phyloP scores from a whole-genome alignment of 2,329 filamentous ascomycete species.

The Alternaria ventricosa region DNA sequence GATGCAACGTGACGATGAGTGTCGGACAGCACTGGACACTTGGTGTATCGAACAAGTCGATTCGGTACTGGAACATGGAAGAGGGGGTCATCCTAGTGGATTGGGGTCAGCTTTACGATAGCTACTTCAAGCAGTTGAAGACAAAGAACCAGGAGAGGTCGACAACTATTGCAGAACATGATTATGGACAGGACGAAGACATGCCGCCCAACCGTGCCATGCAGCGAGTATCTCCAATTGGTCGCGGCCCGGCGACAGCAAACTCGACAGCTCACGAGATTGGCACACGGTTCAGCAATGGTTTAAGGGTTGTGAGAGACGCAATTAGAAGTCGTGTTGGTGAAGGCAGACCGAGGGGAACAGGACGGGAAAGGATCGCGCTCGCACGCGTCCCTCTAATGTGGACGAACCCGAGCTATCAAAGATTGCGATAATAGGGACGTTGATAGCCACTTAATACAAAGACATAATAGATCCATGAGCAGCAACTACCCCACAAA shows the following conservation, averaged over 20 bases:
- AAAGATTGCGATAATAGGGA: neutral
- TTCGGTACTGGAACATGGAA: constrained; percentile 12
- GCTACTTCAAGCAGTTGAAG: constrained; percentile 7
- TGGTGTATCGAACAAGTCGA: neutral
- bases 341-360: neutral
- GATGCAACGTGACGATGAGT: constrained; percentile 7
- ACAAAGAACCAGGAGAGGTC: neutral
- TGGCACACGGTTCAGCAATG: neutral
- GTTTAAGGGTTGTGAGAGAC: neutral
- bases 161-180: neutral
- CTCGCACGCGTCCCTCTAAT: neutral
- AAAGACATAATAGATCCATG: neutral
- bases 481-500: neutral
- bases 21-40: constrained; percentile 14
- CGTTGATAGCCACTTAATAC: neutral
- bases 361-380: neutral
- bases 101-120: constrained; percentile 11
- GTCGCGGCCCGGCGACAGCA: neutral
- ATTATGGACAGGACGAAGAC: neutral
- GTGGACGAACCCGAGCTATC: neutral
- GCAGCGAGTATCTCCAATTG: neutral
- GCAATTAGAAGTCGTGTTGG: neutral
- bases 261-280: constrained; percentile 2
- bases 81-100: constrained; percentile 10
- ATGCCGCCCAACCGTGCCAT: neutral